phyloP scores from a whole-genome alignment of 179 eudicot genomes.

The Beta macrorhiza region DNA sequence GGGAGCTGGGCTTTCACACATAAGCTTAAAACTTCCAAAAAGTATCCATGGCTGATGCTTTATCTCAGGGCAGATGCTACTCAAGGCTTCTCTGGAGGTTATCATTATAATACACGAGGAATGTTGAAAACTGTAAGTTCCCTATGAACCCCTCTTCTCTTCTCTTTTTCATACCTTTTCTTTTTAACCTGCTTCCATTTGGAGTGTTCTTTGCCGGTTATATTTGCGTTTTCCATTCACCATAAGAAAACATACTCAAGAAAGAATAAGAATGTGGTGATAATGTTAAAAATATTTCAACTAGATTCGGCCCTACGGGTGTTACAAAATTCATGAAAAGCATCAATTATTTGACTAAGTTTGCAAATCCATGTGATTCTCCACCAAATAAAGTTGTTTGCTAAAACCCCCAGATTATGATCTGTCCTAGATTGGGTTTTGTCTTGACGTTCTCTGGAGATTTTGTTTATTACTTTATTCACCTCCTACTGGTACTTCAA shows the following conservation, averaged over 20 bases:
- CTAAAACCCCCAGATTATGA: constrained; percentile 1
- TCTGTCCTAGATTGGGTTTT: constrained; percentile 2
- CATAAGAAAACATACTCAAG: too few relatives aligned
- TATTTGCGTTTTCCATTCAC: too few relatives aligned
- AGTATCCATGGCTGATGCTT: constrained; percentile 80
- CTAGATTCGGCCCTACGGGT: background rate
- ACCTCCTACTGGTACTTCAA: background rate
- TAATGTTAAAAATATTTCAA: background rate
- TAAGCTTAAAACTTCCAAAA: constrained; percentile 53
- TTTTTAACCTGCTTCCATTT: background rate
- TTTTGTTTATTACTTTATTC: background rate
- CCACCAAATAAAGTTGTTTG: constrained; percentile 25
- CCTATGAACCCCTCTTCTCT: too few relatives aligned
- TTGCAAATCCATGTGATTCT: constrained; percentile 26
- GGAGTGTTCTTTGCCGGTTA: too few relatives aligned
- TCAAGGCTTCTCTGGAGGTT: constrained; percentile 69
- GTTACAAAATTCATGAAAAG: background rate
- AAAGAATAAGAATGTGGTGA: background rate
- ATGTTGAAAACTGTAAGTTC: constrained; percentile 66
- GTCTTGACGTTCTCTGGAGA: constrained; percentile 12
- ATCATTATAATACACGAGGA: constrained; percentile 74
- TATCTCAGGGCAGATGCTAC: constrained; percentile 81
- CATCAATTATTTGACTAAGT: constrained; percentile 16
- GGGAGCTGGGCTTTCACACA: constrained; percentile 67
- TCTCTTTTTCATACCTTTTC: background rate